A percentile compares a stretch with the other conserved stretches of the same genome.
These are phyloP conservation scores for Conoideocrella luteorostrata DNA, from an alignment of 2,329 filamentous ascomycete species.

Conservation along the genomic window DNA sequence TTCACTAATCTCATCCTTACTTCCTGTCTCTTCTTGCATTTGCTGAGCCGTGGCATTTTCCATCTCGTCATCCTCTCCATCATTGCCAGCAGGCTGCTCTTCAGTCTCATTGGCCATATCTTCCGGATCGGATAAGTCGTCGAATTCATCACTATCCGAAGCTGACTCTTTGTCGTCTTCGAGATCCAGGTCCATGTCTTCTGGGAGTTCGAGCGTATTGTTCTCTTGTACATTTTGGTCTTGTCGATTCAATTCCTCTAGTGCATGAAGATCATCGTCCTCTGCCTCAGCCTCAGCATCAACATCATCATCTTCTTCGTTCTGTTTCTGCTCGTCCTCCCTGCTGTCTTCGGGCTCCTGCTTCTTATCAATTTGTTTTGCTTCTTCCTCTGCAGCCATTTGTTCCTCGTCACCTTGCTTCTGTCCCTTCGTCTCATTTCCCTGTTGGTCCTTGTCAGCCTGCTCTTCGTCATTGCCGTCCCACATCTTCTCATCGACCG, in stretches of 20 bases:
- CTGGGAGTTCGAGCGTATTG: conserved; percentile 74
- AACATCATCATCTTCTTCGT: conserved; percentile 28
- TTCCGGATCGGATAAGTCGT: conserved; percentile 50
- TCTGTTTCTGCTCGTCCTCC: conserved; percentile 25
- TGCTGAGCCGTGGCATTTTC: conserved; percentile 31
- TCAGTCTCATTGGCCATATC: conserved; percentile 34
- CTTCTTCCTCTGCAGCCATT: conserved; percentile 52
- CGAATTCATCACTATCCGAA: conserved; percentile 51
- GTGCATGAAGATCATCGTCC: conserved; percentile 48
- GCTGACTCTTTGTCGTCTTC: conserved; percentile 59
- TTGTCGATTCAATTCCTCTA: conserved; percentile 53
- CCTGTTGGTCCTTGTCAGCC: conserved; percentile 75
- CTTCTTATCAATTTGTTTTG: conserved; percentile 36
- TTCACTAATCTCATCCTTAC: conserved; percentile 35
- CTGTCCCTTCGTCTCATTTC: conserved; percentile 64
- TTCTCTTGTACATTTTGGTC: conserved; percentile 76
- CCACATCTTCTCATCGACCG: conserved; percentile 99
- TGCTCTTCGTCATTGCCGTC: conserved; percentile 77
- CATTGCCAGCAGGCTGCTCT: conserved; percentile 25
- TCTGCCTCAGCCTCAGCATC: conserved; percentile 54
- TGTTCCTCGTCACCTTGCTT: conserved; percentile 60
- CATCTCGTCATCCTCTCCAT: conserved; percentile 29
- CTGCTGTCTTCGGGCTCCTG: conserved; percentile 42
- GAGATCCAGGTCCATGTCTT: conserved; percentile 80
- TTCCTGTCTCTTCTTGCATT: conserved; percentile 38